Evolutionary conservation across 2,329 filamentous ascomycete species (phyloP), one percentile per base, ranked within the genome.

Genomic region (Camptophora hylomeconis): DNA sequence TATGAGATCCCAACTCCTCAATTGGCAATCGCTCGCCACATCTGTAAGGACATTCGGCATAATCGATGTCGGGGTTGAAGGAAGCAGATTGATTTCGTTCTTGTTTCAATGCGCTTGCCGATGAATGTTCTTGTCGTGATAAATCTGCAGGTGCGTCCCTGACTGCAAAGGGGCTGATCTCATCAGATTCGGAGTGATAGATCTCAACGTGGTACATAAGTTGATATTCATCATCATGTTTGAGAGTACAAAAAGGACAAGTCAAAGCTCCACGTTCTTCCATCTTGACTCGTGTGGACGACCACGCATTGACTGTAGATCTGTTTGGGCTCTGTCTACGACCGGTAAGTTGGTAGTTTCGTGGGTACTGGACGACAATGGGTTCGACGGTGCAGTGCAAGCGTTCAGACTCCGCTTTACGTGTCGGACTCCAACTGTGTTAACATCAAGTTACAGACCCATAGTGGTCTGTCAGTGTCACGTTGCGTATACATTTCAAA

Each of bases 21-120:
- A 57, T 42, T 5, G 58, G 50, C 12, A 76, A 48, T n/a, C 60
- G 47, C 47, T 80, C 73, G 17, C 67, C 67, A 45, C 75, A 80
- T 13, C 61, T 65, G 10, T 67, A 61, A 18, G 67, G 63, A 41
- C 72, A 76, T 22, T 64, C 56, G 13, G 61, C 54, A 43, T 71
- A 72, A 10, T 54, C 33, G 5, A 40, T 37, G 20, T 56, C 50
- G n/a, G 15, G 6, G 6, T n/a, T 17, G n/a, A 17, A 18, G 13
- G 29, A 33, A 19, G 29, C 28, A 23, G 9, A 25, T 15, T 28
- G 24, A 10, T 16, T 23, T 23, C 23, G 12, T 12, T 27, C 17
- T 5, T 17, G n/a, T 20, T n/a, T 20, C n/a, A n/a, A 20, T 20
- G n/a, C n/a, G n/a, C 19, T 20, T 20, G 19, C 8, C 8, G 19